Base-by-base conservation (phyloP, 2,329 filamentous ascomycete species). In the Aurifilum marmelostoma region DNA sequence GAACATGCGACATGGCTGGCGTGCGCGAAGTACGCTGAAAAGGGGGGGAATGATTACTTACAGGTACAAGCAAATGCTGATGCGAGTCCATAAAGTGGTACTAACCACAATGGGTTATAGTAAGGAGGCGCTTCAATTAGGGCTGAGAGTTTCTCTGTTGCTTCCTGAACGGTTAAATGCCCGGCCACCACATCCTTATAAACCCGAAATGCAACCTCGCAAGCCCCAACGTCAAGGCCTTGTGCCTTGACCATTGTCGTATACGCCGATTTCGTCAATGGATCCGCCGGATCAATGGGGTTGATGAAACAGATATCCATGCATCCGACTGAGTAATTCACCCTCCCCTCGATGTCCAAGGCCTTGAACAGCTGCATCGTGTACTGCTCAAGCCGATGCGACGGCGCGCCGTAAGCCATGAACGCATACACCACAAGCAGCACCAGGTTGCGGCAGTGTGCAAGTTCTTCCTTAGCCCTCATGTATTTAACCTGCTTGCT, bases 311-410 rank as follows among this genome's bases (percentile, higher is more conserved):
- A 70, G 7, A 71, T 70, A 18, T 71, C 68, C 14, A 65, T 70
- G 32, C 70, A 71, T n/a, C 70, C 70, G 8, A 71, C 70, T 9
- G 70, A 70, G 47, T 71, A 71, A 58, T 71, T 71, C 12, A 70
- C 67, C 21, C 70, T 47, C 7, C 70, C 70, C 11, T 71, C 70
- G 59, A 71, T 71, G 24, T 70, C 70, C 27, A 71, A 54, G 16
- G 58, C 65, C 29, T 68, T 71, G 62, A 70, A 66, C 4, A 71
- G n/a, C 12, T 66, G 60, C n/a, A 70, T 62, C 2, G 63, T 67
- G 29, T 71, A 71, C 32, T 70, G 62, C 39, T 71, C 70, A 18
- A 71, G 67, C 29, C 70, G 70, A 34, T 71, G 68, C n/a, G 67
- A 63, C 3, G 70, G 70, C 8, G 68, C 66, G 12, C 64, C 66